Percentiles rank a stretch among this genome's conserved stretches.
These are phyloP conservation scores for Microcyclosporella mali DNA, from an alignment of 2,329 filamentous ascomycete genomes.

Conservation along the genomic window DNA sequence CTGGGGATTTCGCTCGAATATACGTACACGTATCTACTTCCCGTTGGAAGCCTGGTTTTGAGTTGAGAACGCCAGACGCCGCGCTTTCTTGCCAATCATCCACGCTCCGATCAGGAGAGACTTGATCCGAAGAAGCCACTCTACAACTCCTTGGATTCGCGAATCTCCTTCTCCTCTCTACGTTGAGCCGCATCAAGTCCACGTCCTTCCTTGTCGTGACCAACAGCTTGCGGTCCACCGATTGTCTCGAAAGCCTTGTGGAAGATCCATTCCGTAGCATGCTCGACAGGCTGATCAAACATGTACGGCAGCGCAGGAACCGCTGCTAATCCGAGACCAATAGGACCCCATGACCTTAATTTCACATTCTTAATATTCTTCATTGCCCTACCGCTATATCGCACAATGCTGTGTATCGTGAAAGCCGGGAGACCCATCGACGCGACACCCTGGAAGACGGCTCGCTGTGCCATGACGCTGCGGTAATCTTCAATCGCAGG, in stretches of 20 bases:
- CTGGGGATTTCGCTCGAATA: too few species aligned
- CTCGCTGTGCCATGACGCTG: conserved; percentile 84
- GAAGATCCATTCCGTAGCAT: conserved; percentile 84
- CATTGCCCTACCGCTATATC: conserved; percentile 79
- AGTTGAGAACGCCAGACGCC: conserved; percentile 6
- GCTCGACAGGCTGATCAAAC: conserved; percentile 89
- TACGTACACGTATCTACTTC: too few species aligned
- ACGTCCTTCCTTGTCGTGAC: conserved; percentile 35
- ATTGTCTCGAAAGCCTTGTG: conserved; percentile 71
- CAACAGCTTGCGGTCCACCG: conserved; percentile 58
- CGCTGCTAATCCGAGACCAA: conserved; percentile 61
- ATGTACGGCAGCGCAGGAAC: conserved; percentile 79
- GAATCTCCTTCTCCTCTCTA: conserved; percentile 23
- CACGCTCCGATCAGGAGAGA: background rate
- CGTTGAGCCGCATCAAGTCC: conserved; percentile 13
- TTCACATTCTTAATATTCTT: conserved; percentile 71
- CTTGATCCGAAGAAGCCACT: conserved; percentile 2
- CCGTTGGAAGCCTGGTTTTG: background rate
- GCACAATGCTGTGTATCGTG: conserved; percentile 87
- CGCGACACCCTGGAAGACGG: conserved; percentile 82
- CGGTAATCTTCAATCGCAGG: conserved; percentile 82
- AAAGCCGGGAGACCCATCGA: conserved; percentile 92
- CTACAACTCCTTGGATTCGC: conserved; percentile 34
- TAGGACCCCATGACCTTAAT: conserved; percentile 79
- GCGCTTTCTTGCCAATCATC: conserved; percentile 1